Conservation (phyloP, 176 grass and related monocot genomes). For the Aegilops sharonensis region DNA sequence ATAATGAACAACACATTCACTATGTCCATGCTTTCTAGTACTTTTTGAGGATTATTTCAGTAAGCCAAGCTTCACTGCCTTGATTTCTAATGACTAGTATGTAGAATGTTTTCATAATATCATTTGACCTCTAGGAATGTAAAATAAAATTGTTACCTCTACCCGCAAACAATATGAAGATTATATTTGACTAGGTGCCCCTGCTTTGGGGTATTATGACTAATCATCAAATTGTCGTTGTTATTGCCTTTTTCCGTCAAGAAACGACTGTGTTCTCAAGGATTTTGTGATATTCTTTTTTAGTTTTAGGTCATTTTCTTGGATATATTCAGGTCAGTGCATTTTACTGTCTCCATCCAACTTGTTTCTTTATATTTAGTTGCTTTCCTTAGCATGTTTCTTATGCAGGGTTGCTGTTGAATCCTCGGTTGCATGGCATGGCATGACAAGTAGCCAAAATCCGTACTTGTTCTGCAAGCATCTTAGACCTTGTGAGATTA, state of each 20-base stretch:
- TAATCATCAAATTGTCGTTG: neutral
- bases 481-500: constrained; percentile 71
- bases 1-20: neutral
- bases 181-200: neutral
- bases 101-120: neutral
- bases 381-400: neutral
- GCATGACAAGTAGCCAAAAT: constrained; percentile 83
- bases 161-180: neutral
- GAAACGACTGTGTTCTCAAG: neutral
- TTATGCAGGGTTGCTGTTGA: constrained; percentile 22
- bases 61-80: neutral
- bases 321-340: neutral
- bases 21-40: neutral
- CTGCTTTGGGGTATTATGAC: neutral
- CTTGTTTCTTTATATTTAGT: neutral
- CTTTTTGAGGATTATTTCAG: neutral
- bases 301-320: neutral
- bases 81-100: neutral
- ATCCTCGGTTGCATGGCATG: constrained; percentile 60
- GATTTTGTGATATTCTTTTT: neutral
- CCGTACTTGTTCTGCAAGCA: constrained; percentile 68
- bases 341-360: neutral
- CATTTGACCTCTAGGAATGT: neutral
- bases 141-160: neutral
- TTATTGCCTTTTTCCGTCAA: neutral